Conservation (phyloP, 768 basidiomycete species). For the Inosperma sp. region DNA sequence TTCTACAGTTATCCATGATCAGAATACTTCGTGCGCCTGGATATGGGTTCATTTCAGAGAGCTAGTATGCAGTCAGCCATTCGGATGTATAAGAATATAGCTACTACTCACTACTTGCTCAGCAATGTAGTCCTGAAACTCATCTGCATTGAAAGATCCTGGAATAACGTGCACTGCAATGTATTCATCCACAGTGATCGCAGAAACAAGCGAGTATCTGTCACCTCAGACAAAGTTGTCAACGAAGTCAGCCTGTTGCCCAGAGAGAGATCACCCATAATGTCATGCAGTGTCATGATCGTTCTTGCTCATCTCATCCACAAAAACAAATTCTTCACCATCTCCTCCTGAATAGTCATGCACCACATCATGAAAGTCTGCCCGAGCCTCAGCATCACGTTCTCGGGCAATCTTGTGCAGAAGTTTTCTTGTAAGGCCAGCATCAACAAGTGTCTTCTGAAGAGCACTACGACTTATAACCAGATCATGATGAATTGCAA, state of each 20-base stretch:
- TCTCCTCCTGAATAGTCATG: conserved; percentile 7
- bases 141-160: conserved; percentile 30
- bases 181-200: conserved; percentile 32
- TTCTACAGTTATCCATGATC: conserved; percentile 35
- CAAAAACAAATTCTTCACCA: conserved; percentile 17
- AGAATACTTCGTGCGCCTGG: conserved; percentile 29
- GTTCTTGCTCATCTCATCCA: conserved; percentile 32
- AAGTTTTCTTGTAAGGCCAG: conserved; percentile 70
- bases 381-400: conserved; percentile 15
- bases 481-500: conserved; percentile 21
- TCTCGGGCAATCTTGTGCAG: conserved; percentile 24
- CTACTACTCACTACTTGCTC: conserved; percentile 30
- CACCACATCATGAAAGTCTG: conserved; percentile 4
- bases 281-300: conserved; percentile 21
- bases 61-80: conserved; percentile 17
- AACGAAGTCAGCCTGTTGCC: conserved; percentile 19
- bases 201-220: conserved; percentile 31
- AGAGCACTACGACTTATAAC: conserved; percentile 18
- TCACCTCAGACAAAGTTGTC: conserved; percentile 26
- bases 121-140: conserved; percentile 35
- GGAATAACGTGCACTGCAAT: conserved; percentile 28
- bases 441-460: conserved; percentile 64
- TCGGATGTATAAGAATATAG: neutral
- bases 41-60: conserved; percentile 34
- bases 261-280: conserved; percentile 26